Percentiles rank a stretch among this genome's conserved stretches.
These are phyloP conservation scores for Clavispora santaluciae DNA, from an alignment of 805 yeast species.

Conservation along the genomic window DNA sequence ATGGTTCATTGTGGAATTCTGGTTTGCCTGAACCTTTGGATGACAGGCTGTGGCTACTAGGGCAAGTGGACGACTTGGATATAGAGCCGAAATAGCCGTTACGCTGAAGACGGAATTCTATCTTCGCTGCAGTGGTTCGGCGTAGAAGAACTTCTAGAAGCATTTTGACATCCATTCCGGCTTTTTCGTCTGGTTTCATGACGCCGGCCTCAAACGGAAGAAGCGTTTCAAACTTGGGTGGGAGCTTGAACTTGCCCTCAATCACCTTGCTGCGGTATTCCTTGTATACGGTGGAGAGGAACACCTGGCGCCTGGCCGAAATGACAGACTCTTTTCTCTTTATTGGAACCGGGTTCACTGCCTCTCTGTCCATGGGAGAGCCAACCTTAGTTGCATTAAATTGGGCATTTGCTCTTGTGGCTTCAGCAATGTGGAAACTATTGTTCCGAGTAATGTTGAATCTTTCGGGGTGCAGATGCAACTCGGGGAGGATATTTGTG, in stretches of 20 bases:
- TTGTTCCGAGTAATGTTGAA: conserved; percentile 9
- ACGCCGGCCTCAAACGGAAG: conserved; percentile 28
- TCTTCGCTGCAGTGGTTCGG: conserved; percentile 39
- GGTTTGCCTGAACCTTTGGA: neutral
- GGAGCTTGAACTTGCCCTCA: conserved; percentile 13
- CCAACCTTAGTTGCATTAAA: conserved; percentile 2
- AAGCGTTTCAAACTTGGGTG: conserved; percentile 25
- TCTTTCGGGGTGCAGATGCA: conserved; percentile 5
- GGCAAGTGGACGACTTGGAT: neutral
- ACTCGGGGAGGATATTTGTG: conserved; percentile 9
- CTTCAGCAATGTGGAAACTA: conserved; percentile 3
- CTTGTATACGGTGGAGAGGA: conserved; percentile 16
- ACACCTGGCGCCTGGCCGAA: conserved; percentile 14
- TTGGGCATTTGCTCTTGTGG: neutral
- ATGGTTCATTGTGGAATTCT: neutral
- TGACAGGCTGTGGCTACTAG: neutral
- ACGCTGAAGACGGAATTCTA: conserved; percentile 26
- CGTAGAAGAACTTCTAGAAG: conserved; percentile 36
- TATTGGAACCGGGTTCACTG: too few relatives aligned
- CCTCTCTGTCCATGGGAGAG: neutral
- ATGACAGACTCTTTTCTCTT: neutral
- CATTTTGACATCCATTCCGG: conserved; percentile 25
- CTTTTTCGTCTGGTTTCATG: conserved; percentile 22
- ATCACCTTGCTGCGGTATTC: conserved; percentile 27
- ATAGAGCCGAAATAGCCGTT: neutral